Conservation (phyloP, 345 rosid species). For the Pseudoturritis turrita region DNA sequence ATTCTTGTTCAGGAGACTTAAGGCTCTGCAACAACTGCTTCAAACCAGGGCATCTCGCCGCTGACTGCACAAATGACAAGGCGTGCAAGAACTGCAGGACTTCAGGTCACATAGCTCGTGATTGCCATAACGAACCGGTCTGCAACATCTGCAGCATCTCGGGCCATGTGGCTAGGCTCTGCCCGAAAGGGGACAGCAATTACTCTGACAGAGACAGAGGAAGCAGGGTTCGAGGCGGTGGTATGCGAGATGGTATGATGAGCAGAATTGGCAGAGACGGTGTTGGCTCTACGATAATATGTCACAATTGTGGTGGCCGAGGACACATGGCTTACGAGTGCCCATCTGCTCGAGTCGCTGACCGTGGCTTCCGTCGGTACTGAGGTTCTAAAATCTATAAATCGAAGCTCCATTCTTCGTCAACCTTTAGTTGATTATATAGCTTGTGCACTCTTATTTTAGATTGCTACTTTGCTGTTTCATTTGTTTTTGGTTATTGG, state of each 20-base stretch:
- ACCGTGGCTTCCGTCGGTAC: slow-evolving; percentile 75
- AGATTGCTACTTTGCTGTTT: background rate
- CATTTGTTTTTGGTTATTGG: background rate
- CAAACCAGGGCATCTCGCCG: slow-evolving; percentile 86
- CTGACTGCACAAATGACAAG: slow-evolving; percentile 89
- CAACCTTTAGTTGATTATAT: background rate
- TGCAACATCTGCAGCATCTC: slow-evolving; percentile 77
- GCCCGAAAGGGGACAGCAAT: slow-evolving; percentile 54
- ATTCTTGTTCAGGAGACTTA: slow-evolving; percentile 66
- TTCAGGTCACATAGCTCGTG: slow-evolving; percentile 90
- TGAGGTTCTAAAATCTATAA: slow-evolving; percentile 17
- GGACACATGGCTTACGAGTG: slow-evolving; percentile 89
- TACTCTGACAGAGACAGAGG: slow-evolving; percentile 41
- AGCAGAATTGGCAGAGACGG: slow-evolving; percentile 68
- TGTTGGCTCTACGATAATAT: slow-evolving; percentile 68
- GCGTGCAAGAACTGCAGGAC: slow-evolving; percentile 97
- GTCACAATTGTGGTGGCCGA: slow-evolving; percentile 92
- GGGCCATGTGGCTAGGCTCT: slow-evolving; percentile 81
- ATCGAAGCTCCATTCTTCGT: background rate
- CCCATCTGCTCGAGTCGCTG: slow-evolving; percentile 79
- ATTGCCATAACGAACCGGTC: slow-evolving; percentile 73
- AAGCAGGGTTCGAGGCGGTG: slow-evolving; percentile 39
- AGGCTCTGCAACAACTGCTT: slow-evolving; percentile 95
- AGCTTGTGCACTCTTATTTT: background rate
- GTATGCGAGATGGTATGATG: slow-evolving; percentile 70